phyloP scores from a whole-genome alignment of 805 yeast genomes.

The Candida oleophila region DNA sequence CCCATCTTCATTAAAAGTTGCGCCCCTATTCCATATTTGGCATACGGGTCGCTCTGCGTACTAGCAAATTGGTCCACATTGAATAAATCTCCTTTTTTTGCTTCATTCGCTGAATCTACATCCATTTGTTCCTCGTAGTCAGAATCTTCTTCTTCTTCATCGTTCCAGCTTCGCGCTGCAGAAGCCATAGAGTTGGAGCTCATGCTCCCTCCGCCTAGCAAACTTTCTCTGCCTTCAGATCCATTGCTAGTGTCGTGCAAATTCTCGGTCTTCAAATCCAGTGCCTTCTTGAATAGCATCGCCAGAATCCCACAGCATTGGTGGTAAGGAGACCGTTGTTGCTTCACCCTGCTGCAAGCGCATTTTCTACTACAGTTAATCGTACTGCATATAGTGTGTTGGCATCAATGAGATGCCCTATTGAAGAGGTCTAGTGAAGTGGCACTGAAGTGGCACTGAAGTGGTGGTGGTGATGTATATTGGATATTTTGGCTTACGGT shows the following conservation, averaged over 20 bases:
- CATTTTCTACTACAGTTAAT: too few relatives aligned
- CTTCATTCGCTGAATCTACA: background rate
- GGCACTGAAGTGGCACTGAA: too few relatives aligned
- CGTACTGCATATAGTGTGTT: too few relatives aligned
- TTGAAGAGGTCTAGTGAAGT: too few relatives aligned
- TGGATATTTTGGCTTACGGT: too few relatives aligned
- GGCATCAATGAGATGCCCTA: too few relatives aligned
- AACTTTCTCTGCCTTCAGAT: background rate
- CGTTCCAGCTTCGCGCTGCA: background rate
- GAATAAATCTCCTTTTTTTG: background rate
- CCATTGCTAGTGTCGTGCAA: background rate
- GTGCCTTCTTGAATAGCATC: background rate
- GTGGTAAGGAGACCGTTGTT: too few relatives aligned
- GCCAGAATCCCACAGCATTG: background rate
- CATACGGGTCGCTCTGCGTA: constrained; percentile 2
- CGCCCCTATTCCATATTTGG: constrained; percentile 82
- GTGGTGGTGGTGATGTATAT: too few relatives aligned
- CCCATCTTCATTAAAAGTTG: constrained; percentile 81
- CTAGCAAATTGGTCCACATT: background rate
- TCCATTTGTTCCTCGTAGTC: constrained; percentile 38
- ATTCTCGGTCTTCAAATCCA: background rate
- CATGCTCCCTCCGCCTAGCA: background rate
- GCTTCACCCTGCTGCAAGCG: too few relatives aligned
- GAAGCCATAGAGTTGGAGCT: background rate
- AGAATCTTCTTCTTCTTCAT: constrained; percentile 37